Conservation (phyloP, 768 basidiomycete species). For the Favolaschia claudopus region DNA sequence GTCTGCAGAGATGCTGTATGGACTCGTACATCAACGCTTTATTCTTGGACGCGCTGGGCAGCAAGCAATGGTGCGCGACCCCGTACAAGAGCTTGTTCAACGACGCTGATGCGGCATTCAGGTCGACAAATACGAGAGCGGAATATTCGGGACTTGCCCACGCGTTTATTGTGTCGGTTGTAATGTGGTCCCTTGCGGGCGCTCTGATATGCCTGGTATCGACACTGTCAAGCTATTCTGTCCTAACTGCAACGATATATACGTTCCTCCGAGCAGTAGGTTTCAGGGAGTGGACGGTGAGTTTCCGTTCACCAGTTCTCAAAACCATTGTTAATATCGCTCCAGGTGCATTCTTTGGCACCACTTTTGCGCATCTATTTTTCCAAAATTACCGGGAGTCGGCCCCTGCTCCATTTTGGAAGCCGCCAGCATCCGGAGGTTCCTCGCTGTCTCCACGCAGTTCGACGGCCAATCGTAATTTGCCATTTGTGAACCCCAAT, state of each 20-base stretch:
- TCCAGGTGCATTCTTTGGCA: slow-evolving; percentile 97
- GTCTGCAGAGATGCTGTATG: slow-evolving; percentile 96
- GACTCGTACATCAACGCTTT: slow-evolving; percentile 96
- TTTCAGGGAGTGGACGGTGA: slow-evolving; percentile 96
- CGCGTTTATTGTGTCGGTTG: slow-evolving; percentile 91
- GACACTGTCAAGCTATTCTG: slow-evolving; percentile 99
- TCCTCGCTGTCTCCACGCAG: slow-evolving; percentile 67
- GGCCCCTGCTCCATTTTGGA: slow-evolving; percentile 94
- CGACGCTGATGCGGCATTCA: slow-evolving; percentile 41
- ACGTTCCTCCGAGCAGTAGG: slow-evolving; percentile 92
- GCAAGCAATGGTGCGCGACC: slow-evolving; percentile 84
- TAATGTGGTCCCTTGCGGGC: slow-evolving; percentile 93
- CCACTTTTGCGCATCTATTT: slow-evolving; percentile 97
- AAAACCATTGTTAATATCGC: slow-evolving; percentile 12
- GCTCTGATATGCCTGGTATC: slow-evolving; percentile 93
- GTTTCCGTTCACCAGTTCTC: slow-evolving; percentile 32
- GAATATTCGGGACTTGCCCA: slow-evolving; percentile 92
- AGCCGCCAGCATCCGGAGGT: slow-evolving; percentile 63
- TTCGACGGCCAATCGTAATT: slow-evolving; percentile 46
- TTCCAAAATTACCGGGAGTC: slow-evolving; percentile 98
- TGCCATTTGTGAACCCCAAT: slow-evolving; percentile 87
- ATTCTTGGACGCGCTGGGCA: slow-evolving; percentile 94
- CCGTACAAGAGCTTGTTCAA: slow-evolving; percentile 17
- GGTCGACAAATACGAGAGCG: slow-evolving; percentile 96
- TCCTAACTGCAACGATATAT: slow-evolving; percentile 97